Percentiles rank a stretch among this genome's conserved stretches.
Conservation (phyloP, 495 filamentous ascomycete species). For the Aspergillus steynii region DNA sequence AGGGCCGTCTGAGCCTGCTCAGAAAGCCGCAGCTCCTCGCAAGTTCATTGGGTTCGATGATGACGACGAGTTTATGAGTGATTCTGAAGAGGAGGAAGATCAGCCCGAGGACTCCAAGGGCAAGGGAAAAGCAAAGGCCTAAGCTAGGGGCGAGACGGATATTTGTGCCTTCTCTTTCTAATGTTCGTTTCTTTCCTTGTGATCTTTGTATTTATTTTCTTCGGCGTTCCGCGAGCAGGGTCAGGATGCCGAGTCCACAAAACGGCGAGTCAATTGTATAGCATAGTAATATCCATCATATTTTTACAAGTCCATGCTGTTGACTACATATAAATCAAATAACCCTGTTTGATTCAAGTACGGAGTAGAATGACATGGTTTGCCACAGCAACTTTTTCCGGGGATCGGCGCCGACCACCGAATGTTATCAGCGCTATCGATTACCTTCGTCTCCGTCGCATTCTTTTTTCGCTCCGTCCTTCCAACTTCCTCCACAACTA, state of each 20-base stretch:
- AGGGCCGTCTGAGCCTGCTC: constrained; percentile 26
- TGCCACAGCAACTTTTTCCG: constrained; percentile 21
- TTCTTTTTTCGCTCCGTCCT: constrained; percentile 22
- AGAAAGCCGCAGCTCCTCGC: constrained; percentile 33
- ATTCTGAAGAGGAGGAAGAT: constrained; percentile 60
- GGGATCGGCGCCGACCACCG: constrained; percentile 11
- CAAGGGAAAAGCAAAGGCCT: constrained; percentile 46
- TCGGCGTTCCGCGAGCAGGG: neutral
- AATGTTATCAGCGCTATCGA: constrained; percentile 24
- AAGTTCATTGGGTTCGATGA: constrained; percentile 86
- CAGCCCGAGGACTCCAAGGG: constrained; percentile 25
- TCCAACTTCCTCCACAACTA: constrained; percentile 15
- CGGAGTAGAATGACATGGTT: constrained; percentile 5
- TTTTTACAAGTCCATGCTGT: neutral
- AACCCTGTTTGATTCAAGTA: no score
- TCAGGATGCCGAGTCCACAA: neutral
- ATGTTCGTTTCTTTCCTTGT: neutral
- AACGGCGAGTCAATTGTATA: neutral
- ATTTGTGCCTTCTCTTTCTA: constrained; percentile 17
- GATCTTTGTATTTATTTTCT: constrained; percentile 2
- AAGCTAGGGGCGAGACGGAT: constrained; percentile 1
- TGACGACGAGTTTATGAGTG: constrained; percentile 87
- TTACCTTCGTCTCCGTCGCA: constrained; percentile 11
- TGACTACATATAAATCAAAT: neutral
- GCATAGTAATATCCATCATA: neutral